Base-by-base conservation (phyloP, 1,284 basidiomycete species). In the Grifola frondosa region DNA sequence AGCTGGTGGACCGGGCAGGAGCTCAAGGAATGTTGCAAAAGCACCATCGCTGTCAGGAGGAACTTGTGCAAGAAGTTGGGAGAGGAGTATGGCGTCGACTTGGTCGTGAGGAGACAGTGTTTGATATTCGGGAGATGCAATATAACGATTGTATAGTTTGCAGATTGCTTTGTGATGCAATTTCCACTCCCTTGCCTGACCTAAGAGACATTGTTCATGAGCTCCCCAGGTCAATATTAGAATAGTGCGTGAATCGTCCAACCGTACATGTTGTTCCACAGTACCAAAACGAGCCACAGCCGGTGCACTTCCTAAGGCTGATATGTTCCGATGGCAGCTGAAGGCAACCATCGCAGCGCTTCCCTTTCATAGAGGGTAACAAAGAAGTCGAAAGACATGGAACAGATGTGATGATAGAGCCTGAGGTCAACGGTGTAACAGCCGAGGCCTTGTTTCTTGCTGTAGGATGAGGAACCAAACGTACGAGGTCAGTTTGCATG, bases 251-350 rank as follows among this genome's bases (percentile, higher is more conserved):
- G 16, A 10, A 32, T 23, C 13, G 11, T 32, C 8, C 47, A 11
- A 26, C 52, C 75, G 63, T 64, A 87, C 84, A 89, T 60, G 68
- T 56, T 21, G 64, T 52, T 49, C 75, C 72, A 56, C 86, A 89
- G 55, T 89, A 89, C 75, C 78, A 88, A 58, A 83, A 87, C 0
- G 74, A 72, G 13, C 71, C 75, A 52, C 84, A 88, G 11, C 79
- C 78, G 3, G 76, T 71, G 53, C 85, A 88, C 56, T 70, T 74
- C 24, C 48, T 56, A 12, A 68, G 54, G 40, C 62, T 71, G 29
- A 77, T 59, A 12, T 29, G 44, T 12, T 50, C 55, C 2, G 37
- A 49, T 21, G 54, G 54, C 10, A 45, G 26, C 6, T 60, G 59
- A 51, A 79, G 73, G 54, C 86, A 88, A 25, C 65, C 58, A 58